These are phyloP conservation scores for Yamadazyma sp. DNA, from an alignment of 1,139 yeast genomes.

Conservation along the genomic window DNA sequence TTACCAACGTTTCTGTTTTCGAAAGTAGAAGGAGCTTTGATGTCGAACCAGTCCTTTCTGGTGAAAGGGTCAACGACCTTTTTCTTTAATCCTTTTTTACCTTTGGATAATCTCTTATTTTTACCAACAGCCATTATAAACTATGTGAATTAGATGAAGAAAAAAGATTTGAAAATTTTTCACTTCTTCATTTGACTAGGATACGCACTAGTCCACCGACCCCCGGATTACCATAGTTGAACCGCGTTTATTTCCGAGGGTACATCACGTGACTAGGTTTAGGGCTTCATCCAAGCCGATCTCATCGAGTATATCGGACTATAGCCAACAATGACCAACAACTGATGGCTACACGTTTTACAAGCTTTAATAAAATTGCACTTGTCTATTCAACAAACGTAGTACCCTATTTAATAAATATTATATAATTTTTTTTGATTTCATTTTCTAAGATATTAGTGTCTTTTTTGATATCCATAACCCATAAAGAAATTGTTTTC, in stretches of 20 bases:
- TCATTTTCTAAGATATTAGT: conserved; percentile 12
- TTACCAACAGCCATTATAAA: conserved; percentile 50
- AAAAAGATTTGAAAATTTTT: conserved; percentile 5
- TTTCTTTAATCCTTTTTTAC: conserved; percentile 54
- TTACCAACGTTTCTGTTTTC: conserved; percentile 54
- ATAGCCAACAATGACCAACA: too few relatives aligned
- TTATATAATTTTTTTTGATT: conserved; percentile 16
- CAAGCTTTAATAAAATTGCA: conserved; percentile 2
- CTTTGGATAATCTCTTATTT: conserved; percentile 55
- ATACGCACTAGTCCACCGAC: too few relatives aligned
- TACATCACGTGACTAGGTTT: conserved; percentile 1
- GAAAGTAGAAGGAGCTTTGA: conserved; percentile 53
- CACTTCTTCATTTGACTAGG: conserved; percentile 2
- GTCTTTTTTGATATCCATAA: conserved; percentile 6
- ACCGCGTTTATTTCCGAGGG: too few relatives aligned
- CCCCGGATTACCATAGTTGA: too few relatives aligned
- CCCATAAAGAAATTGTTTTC: conserved; percentile 5
- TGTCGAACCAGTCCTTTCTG: conserved; percentile 54
- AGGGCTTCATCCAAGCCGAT: conserved; percentile 4
- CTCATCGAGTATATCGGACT: too few relatives aligned
- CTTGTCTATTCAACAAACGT: conserved; percentile 47
- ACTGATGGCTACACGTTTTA: too few relatives aligned
- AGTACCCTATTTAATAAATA: conserved; percentile 25
- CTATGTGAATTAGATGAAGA: conserved; percentile 1
- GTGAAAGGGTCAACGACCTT: conserved; percentile 54